Base-by-base conservation (phyloP, 441 rosid genomes). In the Brassica balearica region DNA sequence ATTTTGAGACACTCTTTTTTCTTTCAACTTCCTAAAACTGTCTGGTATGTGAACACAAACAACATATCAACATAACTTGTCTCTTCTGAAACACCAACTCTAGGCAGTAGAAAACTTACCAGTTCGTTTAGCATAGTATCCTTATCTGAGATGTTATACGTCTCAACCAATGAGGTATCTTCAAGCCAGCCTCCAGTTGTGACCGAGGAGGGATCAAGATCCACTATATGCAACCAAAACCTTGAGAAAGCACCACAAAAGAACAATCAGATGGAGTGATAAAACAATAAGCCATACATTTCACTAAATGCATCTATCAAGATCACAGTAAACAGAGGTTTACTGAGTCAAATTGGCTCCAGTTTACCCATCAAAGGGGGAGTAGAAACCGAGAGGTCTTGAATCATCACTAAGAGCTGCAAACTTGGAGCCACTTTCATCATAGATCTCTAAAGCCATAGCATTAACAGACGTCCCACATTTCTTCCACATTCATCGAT, bases 151-250 rank as follows among this genome's bases (percentile, higher is more conserved):
- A 96, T 96, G 0, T 76, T 71, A 84, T 90, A 93, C 85, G 89
- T 95, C 83, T 93, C 91, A 62, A 93, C 97, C 64, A 91, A 67
- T 38, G 97, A 93, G 17, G 97, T 93, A 80, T 96, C 97, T 78
- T 96, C 99, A 22, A 96, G 90, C 97, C 97, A 93, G 8, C 99
- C 97, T 53, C 97, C 97, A 34, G 95, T 89, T 32, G 99, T 96
- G 29, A 92, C 92, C 2, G 97, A 93, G 7, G 97, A 87, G 5
- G 99, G 97, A 59, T 96, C 98, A 73, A 88, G 87, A 85, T 96
- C 99, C 36, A 90, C 83, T 63, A 95, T 82, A 80, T 93, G 92
- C 70, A 96, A 62, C 69, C 92, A 88, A 71, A 81, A 92, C 90
- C 98, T 94, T 65, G 79, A 6, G 48, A 66, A 61, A 67, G 25